Conservation (phyloP, 495 filamentous ascomycete species). For the Penicillium desertorum region DNA sequence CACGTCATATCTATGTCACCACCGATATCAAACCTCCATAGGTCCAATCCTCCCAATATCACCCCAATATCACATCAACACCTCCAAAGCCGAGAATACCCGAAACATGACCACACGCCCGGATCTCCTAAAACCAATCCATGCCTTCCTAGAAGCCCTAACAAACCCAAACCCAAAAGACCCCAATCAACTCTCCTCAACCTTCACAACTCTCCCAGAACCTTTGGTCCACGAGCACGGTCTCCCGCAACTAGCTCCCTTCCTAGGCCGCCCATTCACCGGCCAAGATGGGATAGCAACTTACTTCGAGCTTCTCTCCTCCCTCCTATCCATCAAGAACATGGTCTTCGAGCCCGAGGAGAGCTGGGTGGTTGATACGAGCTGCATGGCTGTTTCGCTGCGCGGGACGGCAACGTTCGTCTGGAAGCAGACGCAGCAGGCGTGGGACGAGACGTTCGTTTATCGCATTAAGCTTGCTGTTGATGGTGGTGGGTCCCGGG, state of each 20-base stretch:
- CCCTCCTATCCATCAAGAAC: conserved; percentile 42
- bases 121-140: conserved; percentile 43
- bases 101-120: conserved; percentile 31
- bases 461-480: conserved; percentile 54
- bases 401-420: conserved; percentile 52
- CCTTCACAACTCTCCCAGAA: conserved; percentile 49
- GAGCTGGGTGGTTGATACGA: conserved; percentile 53
- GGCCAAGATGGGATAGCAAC: conserved; percentile 45
- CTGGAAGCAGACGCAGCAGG: conserved; percentile 50
- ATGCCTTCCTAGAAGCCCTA: conserved; percentile 50
- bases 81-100: background rate
- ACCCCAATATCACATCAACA: conserved; percentile 1
- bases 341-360: conserved; percentile 50
- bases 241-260: conserved; percentile 58
- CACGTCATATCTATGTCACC: conserved; percentile 9
- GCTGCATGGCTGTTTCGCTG: conserved; percentile 43
- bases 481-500: conserved; percentile 16
- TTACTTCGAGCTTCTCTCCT: conserved; percentile 50
- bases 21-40: background rate
- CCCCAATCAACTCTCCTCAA: conserved; percentile 37
- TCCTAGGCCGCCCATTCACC: conserved; percentile 55
- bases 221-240: conserved; percentile 57
- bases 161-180: conserved; percentile 29
- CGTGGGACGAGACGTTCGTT: conserved; percentile 59
- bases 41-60: background rate